These are phyloP conservation scores for Pseudonectria foliicola DNA, from an alignment of 2,329 filamentous ascomycete species.

Conservation along the genomic window DNA sequence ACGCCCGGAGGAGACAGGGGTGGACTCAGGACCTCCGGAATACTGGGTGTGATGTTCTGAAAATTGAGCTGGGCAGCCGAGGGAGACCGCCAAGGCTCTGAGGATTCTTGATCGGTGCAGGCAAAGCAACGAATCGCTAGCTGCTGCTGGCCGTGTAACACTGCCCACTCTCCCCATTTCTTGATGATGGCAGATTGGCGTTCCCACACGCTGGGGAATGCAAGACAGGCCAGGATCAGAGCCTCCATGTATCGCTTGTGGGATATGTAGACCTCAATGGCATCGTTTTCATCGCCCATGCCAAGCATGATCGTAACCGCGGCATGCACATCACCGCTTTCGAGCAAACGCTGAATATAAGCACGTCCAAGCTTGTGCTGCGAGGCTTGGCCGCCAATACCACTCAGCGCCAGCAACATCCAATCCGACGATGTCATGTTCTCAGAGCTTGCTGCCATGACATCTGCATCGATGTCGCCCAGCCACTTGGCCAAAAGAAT, in stretches of 20 bases:
- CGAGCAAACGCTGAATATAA: constrained; percentile 83
- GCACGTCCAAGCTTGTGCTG: constrained; percentile 87
- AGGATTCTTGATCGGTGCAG: constrained; percentile 77
- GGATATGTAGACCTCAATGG: constrained; percentile 92
- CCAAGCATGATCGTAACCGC: constrained; percentile 89
- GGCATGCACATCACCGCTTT: constrained; percentile 84
- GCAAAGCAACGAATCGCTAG: constrained; percentile 90
- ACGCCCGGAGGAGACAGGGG: constrained; percentile 66
- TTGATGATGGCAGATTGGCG: constrained; percentile 79
- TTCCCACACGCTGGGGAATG: constrained; percentile 82
- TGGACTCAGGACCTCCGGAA: constrained; percentile 59
- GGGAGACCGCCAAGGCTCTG: constrained; percentile 83
- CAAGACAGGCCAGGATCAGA: constrained; percentile 75
- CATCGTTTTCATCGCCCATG: constrained; percentile 86
- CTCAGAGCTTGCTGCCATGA: constrained; percentile 72
- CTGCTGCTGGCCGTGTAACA: constrained; percentile 80
- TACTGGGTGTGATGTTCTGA: constrained; percentile 45
- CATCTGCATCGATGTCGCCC: constrained; percentile 73
- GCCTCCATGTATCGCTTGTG: constrained; percentile 91
- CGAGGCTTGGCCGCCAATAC: constrained; percentile 67
- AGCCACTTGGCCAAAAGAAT: constrained; percentile 91
- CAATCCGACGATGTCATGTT: constrained; percentile 92
- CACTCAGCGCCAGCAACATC: constrained; percentile 90
- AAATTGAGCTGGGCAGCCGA: constrained; percentile 59
- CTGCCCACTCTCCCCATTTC: constrained; percentile 91